phyloP scores from a whole-genome alignment of 2,329 filamentous ascomycete genomes.

The Taxawa tesnikishii region DNA sequence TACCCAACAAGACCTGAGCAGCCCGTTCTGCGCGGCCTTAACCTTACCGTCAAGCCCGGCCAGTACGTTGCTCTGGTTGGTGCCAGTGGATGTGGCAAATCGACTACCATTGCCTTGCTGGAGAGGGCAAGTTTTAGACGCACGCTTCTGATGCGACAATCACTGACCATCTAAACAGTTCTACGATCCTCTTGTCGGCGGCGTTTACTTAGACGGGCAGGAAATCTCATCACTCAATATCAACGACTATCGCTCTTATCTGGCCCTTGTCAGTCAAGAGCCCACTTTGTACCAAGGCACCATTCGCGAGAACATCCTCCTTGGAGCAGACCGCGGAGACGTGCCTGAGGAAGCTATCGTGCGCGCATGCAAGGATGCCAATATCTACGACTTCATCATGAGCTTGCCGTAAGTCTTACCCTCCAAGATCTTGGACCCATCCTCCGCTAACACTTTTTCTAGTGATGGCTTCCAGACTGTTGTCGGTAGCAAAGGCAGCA shows the following conservation, averaged over 20 bases:
- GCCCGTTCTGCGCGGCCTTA: conserved; percentile 77
- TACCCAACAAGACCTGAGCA: conserved; percentile 88
- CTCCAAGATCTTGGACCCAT: not conserved
- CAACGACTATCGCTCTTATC: conserved; percentile 70
- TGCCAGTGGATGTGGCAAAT: conserved; percentile 90
- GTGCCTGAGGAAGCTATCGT: conserved; percentile 62
- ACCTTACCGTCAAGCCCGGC: conserved; percentile 60
- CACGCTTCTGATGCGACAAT: no score
- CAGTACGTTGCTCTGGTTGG: conserved; percentile 85
- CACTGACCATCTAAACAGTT: no score
- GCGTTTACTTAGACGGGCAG: conserved; percentile 68
- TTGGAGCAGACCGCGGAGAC: conserved; percentile 55
- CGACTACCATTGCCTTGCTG: conserved; percentile 79
- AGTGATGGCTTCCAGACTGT: conserved; percentile 69
- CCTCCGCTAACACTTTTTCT: not conserved
- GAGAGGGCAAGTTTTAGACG: no score
- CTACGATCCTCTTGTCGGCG: conserved; percentile 76
- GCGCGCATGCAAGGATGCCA: conserved; percentile 75
- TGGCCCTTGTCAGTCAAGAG: conserved; percentile 87
- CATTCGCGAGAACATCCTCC: conserved; percentile 78
- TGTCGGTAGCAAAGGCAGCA: conserved; percentile 64
- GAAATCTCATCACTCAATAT: conserved; percentile 74
- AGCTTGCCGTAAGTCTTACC: conserved; percentile 51
- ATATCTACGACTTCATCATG: conserved; percentile 85
- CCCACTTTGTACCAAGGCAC: conserved; percentile 90